Evolutionary conservation across 352 stramenopile genomes (phyloP).

Genomic region (Phytophthora litchii): DNA sequence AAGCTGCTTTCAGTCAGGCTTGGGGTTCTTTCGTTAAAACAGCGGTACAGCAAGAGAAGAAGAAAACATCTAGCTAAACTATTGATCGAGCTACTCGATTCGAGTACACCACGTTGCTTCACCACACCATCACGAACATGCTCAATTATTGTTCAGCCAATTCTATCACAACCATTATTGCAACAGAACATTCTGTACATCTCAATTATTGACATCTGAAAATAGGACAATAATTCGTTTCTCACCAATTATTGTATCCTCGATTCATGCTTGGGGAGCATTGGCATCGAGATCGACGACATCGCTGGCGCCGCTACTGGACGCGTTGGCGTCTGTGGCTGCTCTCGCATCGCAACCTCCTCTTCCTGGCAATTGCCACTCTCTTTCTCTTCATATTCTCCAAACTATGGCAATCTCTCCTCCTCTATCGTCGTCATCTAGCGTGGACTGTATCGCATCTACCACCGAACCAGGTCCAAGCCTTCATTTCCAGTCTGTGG

Average conservation of each 20-base stretch:
- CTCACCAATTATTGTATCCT: no score
- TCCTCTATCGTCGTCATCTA: conserved; percentile 6
- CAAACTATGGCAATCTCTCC: conserved; percentile 6
- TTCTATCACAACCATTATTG: no score
- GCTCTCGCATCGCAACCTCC: conserved; percentile 4
- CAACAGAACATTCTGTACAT: no score
- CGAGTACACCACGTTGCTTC: no score
- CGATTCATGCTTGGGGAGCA: conserved; percentile 15
- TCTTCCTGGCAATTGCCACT: background rate
- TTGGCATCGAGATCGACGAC: conserved; percentile 14
- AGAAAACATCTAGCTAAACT: conserved; percentile 13
- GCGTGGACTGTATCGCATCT: conserved; percentile 10
- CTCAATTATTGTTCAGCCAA: no score
- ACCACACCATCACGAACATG: no score
- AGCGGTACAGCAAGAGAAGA: conserved; percentile 32
- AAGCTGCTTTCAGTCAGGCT: conserved; percentile 48
- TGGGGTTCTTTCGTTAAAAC: conserved; percentile 47
- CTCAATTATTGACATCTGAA: no score
- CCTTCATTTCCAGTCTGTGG: conserved; percentile 34
- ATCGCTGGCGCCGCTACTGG: conserved; percentile 21
- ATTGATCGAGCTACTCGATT: no score
- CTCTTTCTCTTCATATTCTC: conserved; percentile 6
- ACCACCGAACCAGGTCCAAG: conserved; percentile 6
- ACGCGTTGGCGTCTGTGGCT: conserved; percentile 27
- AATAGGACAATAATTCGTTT: no score